Evolutionary conservation across 768 basidiomycete species (phyloP).

Genomic region (Mycena vulgaris): DNA sequence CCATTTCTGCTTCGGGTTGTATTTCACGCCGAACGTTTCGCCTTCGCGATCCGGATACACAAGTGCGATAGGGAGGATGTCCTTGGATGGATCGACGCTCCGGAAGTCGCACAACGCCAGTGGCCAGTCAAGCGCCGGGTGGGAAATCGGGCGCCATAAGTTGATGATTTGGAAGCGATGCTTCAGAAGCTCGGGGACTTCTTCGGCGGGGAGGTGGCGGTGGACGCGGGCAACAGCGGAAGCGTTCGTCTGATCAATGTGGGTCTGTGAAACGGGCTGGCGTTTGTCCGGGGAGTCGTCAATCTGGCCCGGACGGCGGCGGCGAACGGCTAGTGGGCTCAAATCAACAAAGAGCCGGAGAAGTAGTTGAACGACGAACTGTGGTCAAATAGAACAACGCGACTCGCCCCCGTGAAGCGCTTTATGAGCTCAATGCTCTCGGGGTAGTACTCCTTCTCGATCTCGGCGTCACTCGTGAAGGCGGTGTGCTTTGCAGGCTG

Average conservation of each 20-base stretch:
- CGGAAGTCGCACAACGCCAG: conserved; percentile 61
- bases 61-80: conserved; percentile 61
- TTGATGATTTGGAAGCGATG: conserved; percentile 54
- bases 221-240: conserved; percentile 64
- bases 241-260: conserved; percentile 67
- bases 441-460: conserved; percentile 70
- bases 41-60: conserved; percentile 66
- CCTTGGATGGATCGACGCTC: conserved; percentile 57
- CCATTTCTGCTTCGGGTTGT: conserved; percentile 66
- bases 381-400: conserved; percentile 76
- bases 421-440: conserved; percentile 74
- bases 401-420: conserved; percentile 70
- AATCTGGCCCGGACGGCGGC: conserved; percentile 53
- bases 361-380: conserved; percentile 54
- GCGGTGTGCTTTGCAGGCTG: conserved; percentile 58
- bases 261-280: conserved; percentile 62
- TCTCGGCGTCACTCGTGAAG: conserved; percentile 66
- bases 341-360: no score
- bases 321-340: conserved; percentile 57
- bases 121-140: no score
- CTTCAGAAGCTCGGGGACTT: conserved; percentile 60
- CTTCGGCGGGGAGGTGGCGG: conserved; percentile 63
- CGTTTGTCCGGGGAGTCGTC: conserved; percentile 57
- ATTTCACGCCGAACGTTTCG: conserved; percentile 64
- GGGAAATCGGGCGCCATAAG: no score